Conservation (phyloP, 2,329 filamentous ascomycete species). For the Arthrobotrys musiformis region DNA sequence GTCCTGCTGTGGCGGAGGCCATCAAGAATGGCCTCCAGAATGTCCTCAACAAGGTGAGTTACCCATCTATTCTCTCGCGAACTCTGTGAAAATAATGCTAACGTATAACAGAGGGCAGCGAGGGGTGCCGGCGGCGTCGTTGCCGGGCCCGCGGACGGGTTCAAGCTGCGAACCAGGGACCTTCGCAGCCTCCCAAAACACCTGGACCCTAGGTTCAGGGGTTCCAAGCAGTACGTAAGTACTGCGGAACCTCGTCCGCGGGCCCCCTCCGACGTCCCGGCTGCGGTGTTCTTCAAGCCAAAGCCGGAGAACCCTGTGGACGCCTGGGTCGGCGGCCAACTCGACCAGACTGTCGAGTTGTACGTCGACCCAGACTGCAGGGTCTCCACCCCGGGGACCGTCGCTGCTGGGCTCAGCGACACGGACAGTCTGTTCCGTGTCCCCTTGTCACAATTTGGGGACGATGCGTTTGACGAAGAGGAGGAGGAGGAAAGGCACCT, state of each 20-base stretch:
- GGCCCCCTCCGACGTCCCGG: not conserved
- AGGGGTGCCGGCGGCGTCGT: not conserved
- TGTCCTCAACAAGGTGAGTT: not conserved
- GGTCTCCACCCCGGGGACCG: not conserved
- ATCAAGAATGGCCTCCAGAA: not conserved
- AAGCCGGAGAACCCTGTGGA: not conserved
- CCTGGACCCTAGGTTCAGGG: not conserved
- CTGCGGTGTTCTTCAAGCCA: not conserved
- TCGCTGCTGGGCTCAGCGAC: not conserved
- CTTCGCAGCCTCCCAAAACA: not conserved
- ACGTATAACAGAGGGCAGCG: not conserved
- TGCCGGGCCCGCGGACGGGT: not conserved
- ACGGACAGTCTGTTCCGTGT: too few species aligned
- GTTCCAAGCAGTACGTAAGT: not conserved
- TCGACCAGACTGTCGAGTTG: not conserved
- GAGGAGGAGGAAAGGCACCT: too few species aligned
- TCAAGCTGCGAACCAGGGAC: not conserved
- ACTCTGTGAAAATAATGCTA: not conserved
- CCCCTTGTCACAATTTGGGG: too few species aligned
- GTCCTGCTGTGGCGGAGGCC: not conserved
- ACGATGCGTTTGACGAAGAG: too few species aligned
- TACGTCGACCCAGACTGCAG: constrained; percentile 1
- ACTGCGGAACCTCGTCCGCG: not conserved
- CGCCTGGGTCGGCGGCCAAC: constrained; percentile 5
- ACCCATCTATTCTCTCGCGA: not conserved